Base-by-base conservation (phyloP, 75 land plant genomes). In the Cupressus sempervirens region DNA sequence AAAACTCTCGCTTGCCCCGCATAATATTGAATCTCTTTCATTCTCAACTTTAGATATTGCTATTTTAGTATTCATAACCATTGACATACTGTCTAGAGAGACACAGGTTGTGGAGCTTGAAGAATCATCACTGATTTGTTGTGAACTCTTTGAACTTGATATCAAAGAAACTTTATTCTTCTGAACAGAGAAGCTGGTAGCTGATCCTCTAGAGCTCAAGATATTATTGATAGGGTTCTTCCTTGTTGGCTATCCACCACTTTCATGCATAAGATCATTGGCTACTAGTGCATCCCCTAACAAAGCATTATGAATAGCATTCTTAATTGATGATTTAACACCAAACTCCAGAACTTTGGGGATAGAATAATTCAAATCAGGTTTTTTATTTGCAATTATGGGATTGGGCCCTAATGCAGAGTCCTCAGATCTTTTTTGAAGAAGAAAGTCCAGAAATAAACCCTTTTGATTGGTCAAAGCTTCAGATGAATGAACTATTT, bases 401-500 rank as follows among this genome's bases (percentile, higher is more conserved):
- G 65, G 35, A 53, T 13, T 12, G 13, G n/a, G 26, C 20, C 26
- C 45, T 45, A 29, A 43, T 41, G 45, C 50, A 26, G 10, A 43
- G 12, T 41, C 29, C 23, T 45, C 29, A 11, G n/a, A 26, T 79
- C 81, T 45, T 79, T 79, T 43, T 45, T n/a, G 29, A 79, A 23
- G 81, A 11, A 79, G 48, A 41, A 79, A 79, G 0, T 11, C 45
- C 81, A 79, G 50, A 18, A 43, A 70, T 32, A 32, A n/a, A 40
- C 45, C 45, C 81, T 43, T 79, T n/a, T 40, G 23, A 40, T 29
- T 79, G 26, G 43, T 79, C 46, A n/a, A 36, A n/a, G 45, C 41
- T 38, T 38, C 13, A 45, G 46, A n/a, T 41, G 12, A 23, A 50
- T 95, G 96, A 58, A 89, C 48, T 82, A 92, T 94, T 88, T 95